Evolutionary conservation across 176 grass and related monocot species (phyloP), one percentile per base, ranked within the genome.

Genomic region (Cenchrus americanus): DNA sequence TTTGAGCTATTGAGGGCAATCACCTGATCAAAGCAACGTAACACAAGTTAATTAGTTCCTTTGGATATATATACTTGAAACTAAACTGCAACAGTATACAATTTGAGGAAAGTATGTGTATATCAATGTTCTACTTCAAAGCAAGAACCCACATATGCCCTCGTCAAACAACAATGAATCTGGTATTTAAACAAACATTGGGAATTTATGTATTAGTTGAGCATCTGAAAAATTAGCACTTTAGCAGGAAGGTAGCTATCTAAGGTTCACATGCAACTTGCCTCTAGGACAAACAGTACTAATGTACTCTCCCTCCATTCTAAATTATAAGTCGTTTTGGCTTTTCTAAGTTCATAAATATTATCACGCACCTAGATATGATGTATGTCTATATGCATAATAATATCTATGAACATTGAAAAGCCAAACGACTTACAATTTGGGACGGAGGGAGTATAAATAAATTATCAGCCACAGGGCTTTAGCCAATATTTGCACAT

Each of bases 1-100:
- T 88, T 75, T 12, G 90, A 93, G 71, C 90, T 88, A 85, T 98
- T 90, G 58, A 98, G 91, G 58, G 95, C 90, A 86, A 98, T 90
- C 67, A 95, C 92, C 95, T 98, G 89, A 83, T 74, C 14, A 79
- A 59, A 46, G 70, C 53, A 93, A 81, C 59, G 60, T 41, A 61
- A 81, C n/a, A 81, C 52, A 54, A 54, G 15, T 79, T 80, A 67
- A 42, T 62, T 69, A 62, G 43, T 81, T 55, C 22, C 30, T 59
- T 69, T 49, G 44, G n/a, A 65, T 79, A 79, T 21, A 65, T 79
- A 79, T 14, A 50, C 22, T 32, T 10, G 21, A 61, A 27, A 80
- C 54, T 79, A 54, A 50, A 69, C 15, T 63, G 1, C 48, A 32
- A 6, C 24, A 6, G 48, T 83, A 65, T 15, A 59, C 12, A 22